Base-by-base conservation (phyloP, 129 eudicot genomes). In the Flaveria robusta region DNA sequence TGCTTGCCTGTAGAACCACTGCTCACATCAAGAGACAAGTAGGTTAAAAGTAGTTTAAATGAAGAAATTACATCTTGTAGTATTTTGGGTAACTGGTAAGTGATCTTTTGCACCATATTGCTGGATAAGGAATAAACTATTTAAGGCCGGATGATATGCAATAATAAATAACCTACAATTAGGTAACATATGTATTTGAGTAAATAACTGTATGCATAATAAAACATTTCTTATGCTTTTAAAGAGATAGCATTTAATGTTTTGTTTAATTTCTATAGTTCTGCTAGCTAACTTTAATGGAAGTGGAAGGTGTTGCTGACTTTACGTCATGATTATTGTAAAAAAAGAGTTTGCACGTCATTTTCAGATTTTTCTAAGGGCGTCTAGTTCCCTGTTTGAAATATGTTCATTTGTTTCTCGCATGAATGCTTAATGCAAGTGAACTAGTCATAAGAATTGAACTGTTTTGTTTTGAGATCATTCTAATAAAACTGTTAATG, bases 401-500 rank as follows among this genome's bases (percentile, higher is more conserved):
- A 43, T 6, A 24, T 42, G 69, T 34, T 65, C 23, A 43, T 65
- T 65, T 65, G 11, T 11, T 56, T 65, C 2, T 65, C 1, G 37
- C 47, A 65, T 29, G 13, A 13, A 70, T 70, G 23, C 49, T 24
- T 70, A 58, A 22, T 46, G 16, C 39, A 70, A 13, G 23, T 70
- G 37, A 42, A 59, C 27, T 12, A 71, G 9, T 52, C 47, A 43
- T 43, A 43, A 10, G 47, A 43, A 43, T 47, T 47, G 46, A 49
- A 24, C 14, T 37, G 4, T 23, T 37, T 42, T 60, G 49, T 20
- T 20, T 58, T 22, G 69, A 65, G 39, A 50, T 60, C 22, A 19
- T 76, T 76, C 52, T 65, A 42, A 65, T 76, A 37, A 34, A 27
- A 79, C 23, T 71, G 47, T 70, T 52, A 71, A 71, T 75, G 84